Conservation (phyloP, 768 basidiomycete species). For the Cyathus striatus region DNA sequence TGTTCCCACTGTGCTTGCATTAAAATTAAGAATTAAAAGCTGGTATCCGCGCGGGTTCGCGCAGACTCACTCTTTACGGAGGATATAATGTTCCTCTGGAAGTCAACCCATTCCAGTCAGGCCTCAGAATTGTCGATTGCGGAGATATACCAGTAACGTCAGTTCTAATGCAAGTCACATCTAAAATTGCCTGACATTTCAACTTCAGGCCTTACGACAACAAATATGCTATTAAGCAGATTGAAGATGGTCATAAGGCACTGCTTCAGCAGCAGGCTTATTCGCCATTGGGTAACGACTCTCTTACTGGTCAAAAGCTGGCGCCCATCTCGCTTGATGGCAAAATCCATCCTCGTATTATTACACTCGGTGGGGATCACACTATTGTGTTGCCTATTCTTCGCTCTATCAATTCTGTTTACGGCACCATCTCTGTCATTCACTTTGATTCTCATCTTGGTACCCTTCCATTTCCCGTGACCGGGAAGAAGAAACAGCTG, state of each 20-base stretch:
- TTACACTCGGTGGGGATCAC: slow-evolving; percentile 87
- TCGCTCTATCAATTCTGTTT: slow-evolving; percentile 70
- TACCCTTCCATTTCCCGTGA: slow-evolving; percentile 9
- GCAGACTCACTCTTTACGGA: slow-evolving; percentile 69
- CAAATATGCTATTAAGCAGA: slow-evolving; percentile 65
- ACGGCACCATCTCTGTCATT: slow-evolving; percentile 77
- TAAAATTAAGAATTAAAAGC: no score
- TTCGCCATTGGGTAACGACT: slow-evolving; percentile 60
- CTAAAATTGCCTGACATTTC: not conserved
- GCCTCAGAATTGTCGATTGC: slow-evolving; percentile 69
- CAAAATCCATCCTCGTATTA: slow-evolving; percentile 69
- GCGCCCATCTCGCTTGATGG: slow-evolving; percentile 63
- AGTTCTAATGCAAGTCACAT: slow-evolving; percentile 7
- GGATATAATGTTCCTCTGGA: slow-evolving; percentile 75
- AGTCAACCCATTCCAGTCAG: slow-evolving; percentile 67
- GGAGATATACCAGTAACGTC: slow-evolving; percentile 73
- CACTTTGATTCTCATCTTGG: slow-evolving; percentile 83
- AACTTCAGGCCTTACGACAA: slow-evolving; percentile 61
- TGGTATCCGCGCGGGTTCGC: slow-evolving; percentile 75
- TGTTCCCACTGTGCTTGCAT: no score
- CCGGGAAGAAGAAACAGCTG: slow-evolving; percentile 5
- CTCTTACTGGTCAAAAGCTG: slow-evolving; percentile 51
- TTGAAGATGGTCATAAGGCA: slow-evolving; percentile 66
- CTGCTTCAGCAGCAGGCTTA: slow-evolving; percentile 61
- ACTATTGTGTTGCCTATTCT: slow-evolving; percentile 64